These are phyloP conservation scores for Trichoderma sp. DNA, from an alignment of 2,329 filamentous ascomycete species.

Conservation along the genomic window DNA sequence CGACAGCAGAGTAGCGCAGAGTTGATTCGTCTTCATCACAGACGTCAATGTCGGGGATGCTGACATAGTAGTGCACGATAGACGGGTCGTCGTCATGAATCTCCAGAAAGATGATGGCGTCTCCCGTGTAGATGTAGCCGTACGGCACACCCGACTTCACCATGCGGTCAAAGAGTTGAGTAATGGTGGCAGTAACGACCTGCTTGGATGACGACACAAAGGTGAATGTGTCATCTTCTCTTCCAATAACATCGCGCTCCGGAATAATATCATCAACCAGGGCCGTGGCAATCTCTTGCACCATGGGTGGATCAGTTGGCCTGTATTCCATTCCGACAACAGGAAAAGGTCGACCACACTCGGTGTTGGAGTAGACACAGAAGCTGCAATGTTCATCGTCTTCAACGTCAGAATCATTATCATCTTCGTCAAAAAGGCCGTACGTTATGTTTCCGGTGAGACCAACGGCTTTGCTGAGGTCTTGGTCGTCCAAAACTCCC, in stretches of 20 bases:
- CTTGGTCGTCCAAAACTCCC: constrained; percentile 30
- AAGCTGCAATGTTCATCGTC: constrained; percentile 34
- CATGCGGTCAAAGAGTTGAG: constrained; percentile 44
- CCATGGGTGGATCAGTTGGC: constrained; percentile 39
- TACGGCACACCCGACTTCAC: constrained; percentile 37
- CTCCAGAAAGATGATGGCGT: constrained; percentile 38
- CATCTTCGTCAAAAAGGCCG: background rate
- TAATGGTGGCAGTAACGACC: constrained; percentile 39
- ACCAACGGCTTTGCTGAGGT: constrained; percentile 32
- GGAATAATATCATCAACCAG: background rate
- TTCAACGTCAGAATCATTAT: constrained; percentile 27
- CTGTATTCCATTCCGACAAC: constrained; percentile 42
- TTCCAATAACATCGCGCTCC: background rate
- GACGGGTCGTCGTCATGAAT: constrained; percentile 37
- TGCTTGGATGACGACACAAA: background rate
- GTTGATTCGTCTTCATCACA: constrained; percentile 26
- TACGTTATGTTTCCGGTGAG: constrained; percentile 33
- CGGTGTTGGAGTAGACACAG: constrained; percentile 26
- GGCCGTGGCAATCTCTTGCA: constrained; percentile 30
- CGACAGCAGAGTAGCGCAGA: constrained; percentile 40
- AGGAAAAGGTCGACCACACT: constrained; percentile 25
- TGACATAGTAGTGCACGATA: background rate
- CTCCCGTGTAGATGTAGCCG: constrained; percentile 38
- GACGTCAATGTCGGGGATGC: background rate
- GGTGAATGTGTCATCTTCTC: background rate